A percentile compares a stretch with the other conserved stretches of the same genome.
Evolutionary conservation across 225 moss, liverwort and hornwort species (phyloP).

Genomic region (Polytrichum formosum): DNA sequence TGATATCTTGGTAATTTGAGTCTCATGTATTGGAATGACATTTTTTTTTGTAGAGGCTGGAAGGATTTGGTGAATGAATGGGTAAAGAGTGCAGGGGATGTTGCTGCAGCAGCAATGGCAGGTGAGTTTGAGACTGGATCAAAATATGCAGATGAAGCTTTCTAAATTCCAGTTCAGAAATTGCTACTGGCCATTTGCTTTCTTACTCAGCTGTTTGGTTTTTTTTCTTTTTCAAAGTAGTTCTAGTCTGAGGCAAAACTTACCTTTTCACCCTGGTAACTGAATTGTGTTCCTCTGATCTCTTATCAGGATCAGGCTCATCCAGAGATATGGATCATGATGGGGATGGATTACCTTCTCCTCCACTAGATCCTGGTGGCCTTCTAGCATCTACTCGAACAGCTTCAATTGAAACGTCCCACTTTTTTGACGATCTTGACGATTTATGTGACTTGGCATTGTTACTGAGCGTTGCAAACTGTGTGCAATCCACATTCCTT

Average conservation of each 20-base stretch:
- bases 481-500: too few relatives aligned
- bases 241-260: too few relatives aligned
- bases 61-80: conserved; percentile 86
- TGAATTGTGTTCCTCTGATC: not conserved
- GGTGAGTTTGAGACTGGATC: conserved; percentile 5
- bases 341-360: conserved; percentile 81
- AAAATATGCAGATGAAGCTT: too few relatives aligned
- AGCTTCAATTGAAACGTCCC: conserved; percentile 63
- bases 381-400: conserved; percentile 64
- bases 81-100: conserved; percentile 53
- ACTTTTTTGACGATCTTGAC: conserved; percentile 89
- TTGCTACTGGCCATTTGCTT: too few relatives aligned
- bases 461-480: not conserved
- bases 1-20: too few relatives aligned
- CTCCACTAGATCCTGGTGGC: conserved; percentile 88
- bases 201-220: not conserved
- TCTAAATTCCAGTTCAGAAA: too few relatives aligned
- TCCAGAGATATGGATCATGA: conserved; percentile 42
- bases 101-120: conserved; percentile 55
- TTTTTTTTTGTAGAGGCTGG: conserved; percentile 59
- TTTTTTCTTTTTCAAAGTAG: not conserved
- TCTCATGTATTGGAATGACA: not conserved
- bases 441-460: conserved; percentile 54
- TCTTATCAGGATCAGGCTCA: conserved; percentile 41
- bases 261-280: too few relatives aligned